Evolutionary conservation across 805 yeast genomes (phyloP).

Genomic region (Candida koratica): DNA sequence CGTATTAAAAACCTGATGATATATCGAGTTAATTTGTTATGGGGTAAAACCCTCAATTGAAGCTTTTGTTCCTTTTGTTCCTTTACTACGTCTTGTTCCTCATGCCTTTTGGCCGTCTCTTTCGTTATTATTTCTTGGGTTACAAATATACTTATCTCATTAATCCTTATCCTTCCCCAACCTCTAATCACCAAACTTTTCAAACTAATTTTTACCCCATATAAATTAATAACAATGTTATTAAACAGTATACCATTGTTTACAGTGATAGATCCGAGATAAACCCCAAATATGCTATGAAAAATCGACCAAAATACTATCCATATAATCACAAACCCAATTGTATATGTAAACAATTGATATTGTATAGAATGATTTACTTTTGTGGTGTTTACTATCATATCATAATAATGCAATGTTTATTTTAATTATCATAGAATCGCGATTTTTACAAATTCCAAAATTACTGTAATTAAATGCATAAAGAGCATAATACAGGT

Average conservation of each 20-base stretch:
- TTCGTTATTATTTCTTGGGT: not conserved
- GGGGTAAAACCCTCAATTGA: conserved; percentile 16
- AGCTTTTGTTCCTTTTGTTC: not conserved
- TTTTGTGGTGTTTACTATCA: no score
- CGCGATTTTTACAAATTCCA: no score
- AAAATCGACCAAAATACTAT: conserved; percentile 27
- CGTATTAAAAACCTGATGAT: conserved; percentile 16
- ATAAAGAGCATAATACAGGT: no score
- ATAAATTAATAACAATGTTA: conserved; percentile 20
- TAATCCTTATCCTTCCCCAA: conserved; percentile 38
- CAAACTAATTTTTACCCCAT: conserved; percentile 15
- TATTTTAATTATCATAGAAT: no score
- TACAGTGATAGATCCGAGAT: conserved; percentile 28
- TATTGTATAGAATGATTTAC: no score
- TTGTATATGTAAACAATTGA: conserved; percentile 7
- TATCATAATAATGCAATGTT: no score
- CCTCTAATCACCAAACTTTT: conserved; percentile 28
- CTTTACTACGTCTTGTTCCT: not conserved
- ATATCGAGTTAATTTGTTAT: conserved; percentile 10
- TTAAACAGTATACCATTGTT: conserved; percentile 39
- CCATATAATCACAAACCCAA: conserved; percentile 20
- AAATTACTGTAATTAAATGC: no score
- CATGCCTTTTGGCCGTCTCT: not conserved
- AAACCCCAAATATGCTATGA: conserved; percentile 30
- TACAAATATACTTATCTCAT: conserved; percentile 10